Base-by-base conservation (phyloP, 2,329 filamentous ascomycete species). In the Orbilia ellipsospora region DNA sequence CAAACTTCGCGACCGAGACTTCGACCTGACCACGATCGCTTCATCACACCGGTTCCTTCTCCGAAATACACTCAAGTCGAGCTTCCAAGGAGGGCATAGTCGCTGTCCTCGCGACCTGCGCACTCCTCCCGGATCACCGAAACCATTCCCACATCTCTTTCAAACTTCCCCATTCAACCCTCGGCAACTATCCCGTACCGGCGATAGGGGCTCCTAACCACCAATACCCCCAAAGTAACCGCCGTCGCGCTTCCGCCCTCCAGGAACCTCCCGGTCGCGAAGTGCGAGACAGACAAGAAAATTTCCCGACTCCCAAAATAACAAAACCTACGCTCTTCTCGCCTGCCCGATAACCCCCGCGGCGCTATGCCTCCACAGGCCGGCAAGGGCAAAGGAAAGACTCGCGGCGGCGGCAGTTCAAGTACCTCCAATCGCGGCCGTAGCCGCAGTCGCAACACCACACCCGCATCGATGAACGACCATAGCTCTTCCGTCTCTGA, bases 301-400 rank as follows among this genome's bases (percentile, higher is more conserved):
- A 54, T 18, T 55, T 56, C 20, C 65, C 64, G 54, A 42, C 70
- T 26, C 50, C 26, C 20, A 60, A 64, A 31, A n/a, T 48, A 48
- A 18, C 16, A 40, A 18, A 13, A 42, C 16, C 16, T 20, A 20
- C 52, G n/a, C 50, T 42, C 48, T 52, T 20, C 2, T 45, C 52
- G 26, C 40, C 42, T 48, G 26, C 60, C 59, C 59, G 31, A 52
- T 20, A 66, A 57, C 57, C 57, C 26, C 59, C 64, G 57, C 61
- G 31, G 31, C 31, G 64, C 72, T 64, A 75, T 75, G 72, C 72
- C 72, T 60, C 72, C 72, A 50, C 64, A 66, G 59, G 73, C 73
- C 57, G 73, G 73, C 66, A 77, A 77, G 45, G 73, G 73, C 40
- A 77, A 77, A 54, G 73, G 73, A 16, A 77, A 77, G 64, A 65